A percentile compares a stretch with the other conserved stretches of the same genome.
Evolutionary conservation across 225 moss, liverwort and hornwort genomes (phyloP).

Genomic region (Physcomitrellopsis africana): DNA sequence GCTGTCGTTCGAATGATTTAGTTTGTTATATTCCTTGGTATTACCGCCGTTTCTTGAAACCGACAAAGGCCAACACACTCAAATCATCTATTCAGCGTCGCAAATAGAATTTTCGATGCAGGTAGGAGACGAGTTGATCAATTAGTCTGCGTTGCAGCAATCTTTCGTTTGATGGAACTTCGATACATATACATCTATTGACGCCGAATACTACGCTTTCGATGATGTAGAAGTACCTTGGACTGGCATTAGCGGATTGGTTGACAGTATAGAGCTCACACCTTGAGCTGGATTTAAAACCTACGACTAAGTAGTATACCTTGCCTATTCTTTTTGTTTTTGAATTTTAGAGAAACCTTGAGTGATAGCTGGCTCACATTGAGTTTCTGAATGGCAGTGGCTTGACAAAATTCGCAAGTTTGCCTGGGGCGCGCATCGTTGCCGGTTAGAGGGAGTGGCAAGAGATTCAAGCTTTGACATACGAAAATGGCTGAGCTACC

Average conservation of each 20-base stretch:
- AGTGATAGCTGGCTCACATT: background rate
- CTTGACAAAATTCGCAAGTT: background rate
- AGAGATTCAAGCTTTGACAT: background rate
- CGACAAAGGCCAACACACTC: too few relatives aligned
- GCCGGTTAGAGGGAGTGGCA: background rate
- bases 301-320: too few relatives aligned
- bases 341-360: background rate
- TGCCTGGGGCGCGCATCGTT: background rate
- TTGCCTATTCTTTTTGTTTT: too few relatives aligned
- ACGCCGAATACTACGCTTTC: background rate
- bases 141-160: too few relatives aligned
- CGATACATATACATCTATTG: background rate
- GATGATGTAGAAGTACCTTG: background rate
- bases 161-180: too few relatives aligned
- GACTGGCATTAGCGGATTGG: background rate
- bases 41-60: too few relatives aligned
- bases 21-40: too few relatives aligned
- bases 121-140: too few relatives aligned
- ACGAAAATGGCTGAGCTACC: slow-evolving; percentile 38
- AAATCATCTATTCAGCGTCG: too few relatives aligned
- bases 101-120: too few relatives aligned
- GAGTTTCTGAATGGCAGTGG: background rate
- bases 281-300: background rate
- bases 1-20: too few relatives aligned
- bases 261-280: background rate